Base-by-base conservation (phyloP, 1,284 basidiomycete genomes). In the Schizophyllum amplum region DNA sequence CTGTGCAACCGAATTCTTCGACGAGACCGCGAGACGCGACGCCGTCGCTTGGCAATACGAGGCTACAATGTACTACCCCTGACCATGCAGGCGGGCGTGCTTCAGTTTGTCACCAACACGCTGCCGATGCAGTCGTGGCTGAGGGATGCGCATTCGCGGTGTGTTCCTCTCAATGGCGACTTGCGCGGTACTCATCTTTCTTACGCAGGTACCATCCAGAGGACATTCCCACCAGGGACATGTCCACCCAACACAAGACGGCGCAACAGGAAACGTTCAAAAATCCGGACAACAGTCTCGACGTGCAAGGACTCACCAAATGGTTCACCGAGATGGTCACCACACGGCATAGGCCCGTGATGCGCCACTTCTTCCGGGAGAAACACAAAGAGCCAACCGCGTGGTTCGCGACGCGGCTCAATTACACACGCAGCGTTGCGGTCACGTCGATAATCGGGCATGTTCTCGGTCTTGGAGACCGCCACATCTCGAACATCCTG, bases 401-500 rank as follows among this genome's bases (percentile, higher is more conserved):
- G 0, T 98, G 96, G 96, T 98, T 95, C 67, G 80, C 86, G n/a
- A 95, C 90, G 85, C 83, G 94, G 21, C 73, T 98, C 15, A 87
- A 86, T 63, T 99, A 98, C 69, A 86, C 89, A 1, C 83, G 97
- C 33, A 95, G 92, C 66, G 90, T 95, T 9, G 95, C 96, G 4
- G 92, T 92, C 0, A 94, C 87, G 5, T 96, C 93, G 11, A 97
- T 99, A 60, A 91, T 98, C 11, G 97, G 96, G 0, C 90, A 97
- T 67, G 77, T 98, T 51, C 75, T 98, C 20, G 96, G 96, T 2
- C 77, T 99, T 0, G 96, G 96, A 0, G 96, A 99, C 68, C 83
- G 96, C 17, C 96, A 99, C 68, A 82, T 84, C 5, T 90, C 89
- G 47, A 99, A 99, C 69, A 97, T 99, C 63, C 77, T 99, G 50